Evolutionary conservation across 768 basidiomycete genomes (phyloP), one percentile per base, ranked within the genome.

Genomic region (Leccinellum luteum): DNA sequence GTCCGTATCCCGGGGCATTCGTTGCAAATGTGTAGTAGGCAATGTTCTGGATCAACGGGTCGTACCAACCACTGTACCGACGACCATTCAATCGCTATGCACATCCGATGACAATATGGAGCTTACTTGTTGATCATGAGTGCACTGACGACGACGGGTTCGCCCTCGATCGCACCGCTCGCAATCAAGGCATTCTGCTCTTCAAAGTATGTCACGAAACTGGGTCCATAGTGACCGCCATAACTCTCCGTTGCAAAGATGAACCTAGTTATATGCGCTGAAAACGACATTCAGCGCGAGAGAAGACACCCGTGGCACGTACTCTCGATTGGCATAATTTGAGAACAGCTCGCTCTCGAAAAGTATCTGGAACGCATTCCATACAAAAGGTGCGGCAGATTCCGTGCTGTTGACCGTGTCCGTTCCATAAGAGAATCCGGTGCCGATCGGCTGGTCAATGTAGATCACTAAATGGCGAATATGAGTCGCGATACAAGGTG

Each of bases 361-460:
- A 0, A 87, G 71, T 9, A 86, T 62, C 56, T 88, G 86, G 73
- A 87, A 83, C 0, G 81, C 83, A 48, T 77, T 72, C 86, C 86
- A 87, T 6, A 87, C 76, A 19, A 78, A 76, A 0, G 80, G 78
- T 1, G 85, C 81, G 0, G 85, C 84, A n/a, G 80, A 57, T 34
- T 79, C 64, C 1, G 74, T 78, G 47, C 64, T 75, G 60, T 86
- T 84, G n/a, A 84, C 81, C 0, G 77, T 78, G 52, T 81, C 78
- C 0, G 68, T 76, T 15, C 86, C 85, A 55, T 78, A 81, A 0
- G 85, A 87, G 64, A 86, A 86, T 4, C 86, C 85, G 0, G 84
- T 80, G 0, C 84, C 84, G 35, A 87, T 82, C 4, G 85, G 86
- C 64, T 87, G 85, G 66, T 87, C 85, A 31, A 87, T 83, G 65